Base-by-base conservation (phyloP, 2,329 filamentous ascomycete species). In the Stagonosporopsis vannaccii region DNA sequence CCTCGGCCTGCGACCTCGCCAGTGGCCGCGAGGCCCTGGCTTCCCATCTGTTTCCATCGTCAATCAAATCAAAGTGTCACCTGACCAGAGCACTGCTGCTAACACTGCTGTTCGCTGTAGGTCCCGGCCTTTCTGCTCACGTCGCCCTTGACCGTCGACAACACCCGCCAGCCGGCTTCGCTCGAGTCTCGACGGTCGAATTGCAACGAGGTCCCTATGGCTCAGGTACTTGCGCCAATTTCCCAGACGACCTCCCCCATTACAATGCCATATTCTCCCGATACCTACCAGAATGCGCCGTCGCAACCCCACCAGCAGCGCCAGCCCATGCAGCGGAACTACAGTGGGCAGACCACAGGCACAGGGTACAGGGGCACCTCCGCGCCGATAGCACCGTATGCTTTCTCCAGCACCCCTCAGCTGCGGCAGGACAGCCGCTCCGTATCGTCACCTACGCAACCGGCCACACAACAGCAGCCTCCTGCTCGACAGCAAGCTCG, bases 401-500 rank as follows among this genome's bases (percentile, higher is more conserved):
- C 80, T 39, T 82, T 82, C 64, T 78, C 79, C 56, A 73, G 75
- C 57, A 81, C 80, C 33, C 84, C 85, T 51, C 81, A 84, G 67
- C 76, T 86, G 59, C 81, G 83, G 51, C 78, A 82, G 60, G 85
- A 88, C 60, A 80, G 80, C 65, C 81, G 84, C 67, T 81, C 83
- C 19, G 77, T 77, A 28, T 85, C 85, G 56, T 80, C 82, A 53
- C 83, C 85, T 8, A 73, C 77, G 49, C 75, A 79, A 43, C 80
- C 81, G 44, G 63, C 69, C 43, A 61, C 65, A 51, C 69, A 72
- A 56, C 75, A 71, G 54, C 64, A 72, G 62, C 62, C 60, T 42
- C 60, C 66, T 15, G 62, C 55, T 13, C 56, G 61, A 44, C 64
- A 63, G 47, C 58, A 68, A 28, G 53, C 69, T 22, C 70, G 72